Conservation (phyloP, 1,284 basidiomycete genomes). For the Marasmius oreades region DNA sequence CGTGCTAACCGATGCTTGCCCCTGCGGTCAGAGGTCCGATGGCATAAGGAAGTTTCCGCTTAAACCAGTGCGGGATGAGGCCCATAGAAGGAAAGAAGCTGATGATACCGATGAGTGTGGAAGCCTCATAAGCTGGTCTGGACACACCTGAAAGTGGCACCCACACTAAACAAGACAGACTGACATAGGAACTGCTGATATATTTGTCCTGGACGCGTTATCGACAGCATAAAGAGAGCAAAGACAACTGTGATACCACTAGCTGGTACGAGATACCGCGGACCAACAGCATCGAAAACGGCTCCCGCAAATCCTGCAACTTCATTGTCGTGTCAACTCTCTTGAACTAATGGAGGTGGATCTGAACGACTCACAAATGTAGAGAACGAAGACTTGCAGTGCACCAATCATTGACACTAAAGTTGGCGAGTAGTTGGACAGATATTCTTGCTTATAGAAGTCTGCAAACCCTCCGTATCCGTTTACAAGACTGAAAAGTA, state of each 20-base stretch:
- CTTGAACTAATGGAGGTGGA: background rate
- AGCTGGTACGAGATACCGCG: conserved; percentile 21
- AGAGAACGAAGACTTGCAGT: conserved; percentile 25
- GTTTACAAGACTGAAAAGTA: conserved; percentile 20
- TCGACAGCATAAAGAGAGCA: conserved; percentile 23
- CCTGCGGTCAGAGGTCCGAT: conserved; percentile 19
- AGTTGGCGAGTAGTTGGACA: conserved; percentile 24
- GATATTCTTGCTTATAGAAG: conserved; percentile 23
- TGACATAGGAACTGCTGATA: conserved; percentile 27
- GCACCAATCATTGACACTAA: conserved; percentile 27
- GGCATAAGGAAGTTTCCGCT: conserved; percentile 19
- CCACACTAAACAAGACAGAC: conserved; percentile 22
- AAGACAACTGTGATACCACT: conserved; percentile 22
- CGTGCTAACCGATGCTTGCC: conserved; percentile 13
- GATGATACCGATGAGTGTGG: background rate
- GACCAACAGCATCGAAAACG: conserved; percentile 24
- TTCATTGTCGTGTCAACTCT: background rate
- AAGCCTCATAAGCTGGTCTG: background rate
- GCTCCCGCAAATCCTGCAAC: conserved; percentile 19
- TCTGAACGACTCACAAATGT: conserved; percentile 18
- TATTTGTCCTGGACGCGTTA: conserved; percentile 25
- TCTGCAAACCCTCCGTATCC: conserved; percentile 21
- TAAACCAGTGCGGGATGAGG: conserved; percentile 23
- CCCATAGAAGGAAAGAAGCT: conserved; percentile 23
- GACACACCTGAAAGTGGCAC: conserved; percentile 22